Evolutionary conservation across 169 alveolate genomes (phyloP).

Genomic region (Miamiensis avidus): DNA sequence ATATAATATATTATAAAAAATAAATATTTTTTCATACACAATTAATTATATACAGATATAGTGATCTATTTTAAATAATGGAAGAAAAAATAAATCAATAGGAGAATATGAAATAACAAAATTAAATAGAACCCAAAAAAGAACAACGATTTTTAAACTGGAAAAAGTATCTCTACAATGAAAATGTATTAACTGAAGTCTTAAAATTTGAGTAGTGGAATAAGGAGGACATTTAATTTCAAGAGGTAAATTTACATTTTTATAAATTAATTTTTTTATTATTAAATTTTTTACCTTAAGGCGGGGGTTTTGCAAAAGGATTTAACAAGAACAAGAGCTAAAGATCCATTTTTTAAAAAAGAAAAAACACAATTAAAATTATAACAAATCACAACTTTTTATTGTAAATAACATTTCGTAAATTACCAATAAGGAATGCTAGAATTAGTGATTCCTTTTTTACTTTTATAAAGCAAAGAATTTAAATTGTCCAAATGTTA

Average conservation of each 20-base stretch:
- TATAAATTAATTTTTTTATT: too few species aligned
- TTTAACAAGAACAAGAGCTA: background rate
- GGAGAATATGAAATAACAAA: too few species aligned
- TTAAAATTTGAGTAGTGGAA: background rate
- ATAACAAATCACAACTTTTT: background rate
- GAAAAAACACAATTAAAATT: background rate
- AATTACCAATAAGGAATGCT: background rate
- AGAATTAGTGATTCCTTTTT: background rate
- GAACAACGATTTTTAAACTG: background rate
- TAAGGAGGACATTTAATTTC: background rate
- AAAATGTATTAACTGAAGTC: background rate
- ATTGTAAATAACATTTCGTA: background rate
- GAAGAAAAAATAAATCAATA: too few species aligned
- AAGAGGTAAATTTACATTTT: background rate
- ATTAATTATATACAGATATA: too few species aligned
- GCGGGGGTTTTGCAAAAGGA: background rate
- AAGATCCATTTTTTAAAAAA: background rate
- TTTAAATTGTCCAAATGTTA: background rate
- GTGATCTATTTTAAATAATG: too few species aligned
- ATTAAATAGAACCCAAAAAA: too few species aligned
- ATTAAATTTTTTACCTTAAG: too few species aligned
- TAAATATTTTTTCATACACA: too few species aligned
- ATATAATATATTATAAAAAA: too few species aligned
- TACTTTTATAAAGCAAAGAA: background rate
- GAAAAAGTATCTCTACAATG: background rate